phyloP scores from a whole-genome alignment of 164 flowering plant species.

The Vitis cinerea region DNA sequence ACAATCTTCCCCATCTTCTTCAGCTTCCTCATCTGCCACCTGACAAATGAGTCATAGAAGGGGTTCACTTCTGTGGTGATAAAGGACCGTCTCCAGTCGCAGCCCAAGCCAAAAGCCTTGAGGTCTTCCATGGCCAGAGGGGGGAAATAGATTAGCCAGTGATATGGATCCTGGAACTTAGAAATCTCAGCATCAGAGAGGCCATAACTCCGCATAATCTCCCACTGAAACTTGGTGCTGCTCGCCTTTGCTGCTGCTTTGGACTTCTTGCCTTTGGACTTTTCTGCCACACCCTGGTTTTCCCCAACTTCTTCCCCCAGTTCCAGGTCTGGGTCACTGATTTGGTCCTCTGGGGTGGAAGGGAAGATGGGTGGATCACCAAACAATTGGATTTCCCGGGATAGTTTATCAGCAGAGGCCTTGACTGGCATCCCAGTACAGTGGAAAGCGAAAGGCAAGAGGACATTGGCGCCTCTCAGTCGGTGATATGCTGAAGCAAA shows the following conservation, averaged over 20 bases:
- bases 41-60: conserved; percentile 72
- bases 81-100: conserved; percentile 91
- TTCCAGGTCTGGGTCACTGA: conserved; percentile 12
- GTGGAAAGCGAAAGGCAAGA: conserved; percentile 87
- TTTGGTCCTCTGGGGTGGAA: conserved; percentile 33
- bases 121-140: conserved; percentile 81
- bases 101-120: conserved; percentile 83
- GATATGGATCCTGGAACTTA: conserved; percentile 64
- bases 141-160: conserved; percentile 78
- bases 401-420: conserved; percentile 89
- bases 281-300: conserved; percentile 36
- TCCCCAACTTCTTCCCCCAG: conserved; percentile 25
- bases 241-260: conserved; percentile 60
- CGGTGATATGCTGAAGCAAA: conserved; percentile 90
- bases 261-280: conserved; percentile 69
- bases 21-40: conserved; percentile 91
- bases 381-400: conserved; percentile 48
- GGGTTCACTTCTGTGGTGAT: conserved; percentile 82
- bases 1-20: conserved; percentile 79
- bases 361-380: conserved; percentile 72
- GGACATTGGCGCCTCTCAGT: conserved; percentile 77
- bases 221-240: conserved; percentile 58
- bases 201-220: conserved; percentile 80
- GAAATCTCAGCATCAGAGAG: conserved; percentile 71
- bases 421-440: conserved; percentile 97